Conservation (phyloP, 1,284 basidiomycete species). For the Microbotryomycetes sp. region DNA sequence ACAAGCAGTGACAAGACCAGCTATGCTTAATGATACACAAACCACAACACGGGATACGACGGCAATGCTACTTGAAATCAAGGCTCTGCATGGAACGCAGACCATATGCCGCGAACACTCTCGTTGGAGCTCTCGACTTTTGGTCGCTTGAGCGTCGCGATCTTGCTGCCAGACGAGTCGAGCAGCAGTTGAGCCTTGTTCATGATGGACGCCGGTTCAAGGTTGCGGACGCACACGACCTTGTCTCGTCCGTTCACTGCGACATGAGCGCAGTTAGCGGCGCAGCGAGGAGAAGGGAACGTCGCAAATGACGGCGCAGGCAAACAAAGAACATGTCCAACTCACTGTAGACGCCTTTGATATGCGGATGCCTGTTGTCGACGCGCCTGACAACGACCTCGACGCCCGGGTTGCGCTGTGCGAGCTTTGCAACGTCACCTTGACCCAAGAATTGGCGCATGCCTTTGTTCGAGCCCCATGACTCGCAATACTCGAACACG, state of each 20-base stretch:
- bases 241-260: slow-evolving; percentile 46
- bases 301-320: not conserved
- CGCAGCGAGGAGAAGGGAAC: not conserved
- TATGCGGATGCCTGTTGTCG: slow-evolving; percentile 41
- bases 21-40: too few relatives aligned
- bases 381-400: slow-evolving; percentile 43
- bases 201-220: slow-evolving; percentile 41
- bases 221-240: slow-evolving; percentile 45
- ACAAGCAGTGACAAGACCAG: too few relatives aligned
- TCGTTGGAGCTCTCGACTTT: slow-evolving; percentile 68
- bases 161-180: slow-evolving; percentile 74
- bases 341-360: slow-evolving; percentile 45
- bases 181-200: slow-evolving; percentile 58
- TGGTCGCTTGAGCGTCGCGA: slow-evolving; percentile 61
- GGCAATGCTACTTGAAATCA: too few relatives aligned
- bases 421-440: slow-evolving; percentile 37
- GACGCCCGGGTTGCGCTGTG: slow-evolving; percentile 42
- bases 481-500: slow-evolving; percentile 75
- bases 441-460: slow-evolving; percentile 55
- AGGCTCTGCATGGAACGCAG: slow-evolving; percentile 30
- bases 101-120: slow-evolving; percentile 72
- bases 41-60: too few relatives aligned
- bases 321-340: not conserved
- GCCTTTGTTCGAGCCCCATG: slow-evolving; percentile 63
- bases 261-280: too few relatives aligned